Percentiles rank a stretch among this genome's conserved stretches.
These are phyloP conservation scores for Debaryomycetaceae sp. DNA, from an alignment of 1,139 yeast genomes.

Conservation along the genomic window DNA sequence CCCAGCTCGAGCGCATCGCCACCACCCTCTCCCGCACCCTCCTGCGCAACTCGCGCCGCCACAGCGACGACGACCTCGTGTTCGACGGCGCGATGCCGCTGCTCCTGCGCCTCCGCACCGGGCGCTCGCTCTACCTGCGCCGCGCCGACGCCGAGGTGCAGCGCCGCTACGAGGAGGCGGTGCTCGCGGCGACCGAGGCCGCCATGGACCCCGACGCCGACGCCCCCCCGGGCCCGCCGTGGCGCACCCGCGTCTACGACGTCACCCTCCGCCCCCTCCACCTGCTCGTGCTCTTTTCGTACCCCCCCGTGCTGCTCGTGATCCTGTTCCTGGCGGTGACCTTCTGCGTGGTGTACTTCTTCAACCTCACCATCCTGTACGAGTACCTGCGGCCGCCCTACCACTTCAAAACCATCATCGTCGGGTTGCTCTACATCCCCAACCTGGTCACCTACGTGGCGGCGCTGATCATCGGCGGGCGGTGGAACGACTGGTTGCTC, in stretches of 20 bases:
- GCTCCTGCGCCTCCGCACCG: conserved; percentile 32
- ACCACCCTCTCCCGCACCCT: conserved; percentile 15
- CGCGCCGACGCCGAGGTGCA: conserved; percentile 13
- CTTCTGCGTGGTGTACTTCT: conserved; percentile 65
- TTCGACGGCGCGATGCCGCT: conserved; percentile 39
- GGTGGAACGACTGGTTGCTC: conserved; percentile 67
- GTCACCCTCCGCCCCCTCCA: conserved; percentile 44
- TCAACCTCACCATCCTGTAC: conserved; percentile 70
- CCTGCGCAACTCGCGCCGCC: conserved; percentile 4
- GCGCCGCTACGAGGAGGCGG: conserved; percentile 6
- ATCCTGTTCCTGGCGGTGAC: conserved; percentile 62
- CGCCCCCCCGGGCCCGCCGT: too few relatives aligned
- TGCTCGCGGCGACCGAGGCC: conserved; percentile 3
- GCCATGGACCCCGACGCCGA: neutral
- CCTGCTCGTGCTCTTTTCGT: conserved; percentile 48
- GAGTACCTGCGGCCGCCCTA: conserved; percentile 65
- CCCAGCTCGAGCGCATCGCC: conserved; percentile 17
- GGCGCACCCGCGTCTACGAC: conserved; percentile 31
- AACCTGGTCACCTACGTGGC: conserved; percentile 73
- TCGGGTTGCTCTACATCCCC: conserved; percentile 79
- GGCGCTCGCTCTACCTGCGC: conserved; percentile 30
- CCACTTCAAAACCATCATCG: conserved; percentile 57
- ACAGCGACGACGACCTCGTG: conserved; percentile 21
- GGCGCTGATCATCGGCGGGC: conserved; percentile 75
- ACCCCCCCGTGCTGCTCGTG: conserved; percentile 72